Conservation (phyloP, 352 stramenopile species). For the Blastocystis sp. region DNA sequence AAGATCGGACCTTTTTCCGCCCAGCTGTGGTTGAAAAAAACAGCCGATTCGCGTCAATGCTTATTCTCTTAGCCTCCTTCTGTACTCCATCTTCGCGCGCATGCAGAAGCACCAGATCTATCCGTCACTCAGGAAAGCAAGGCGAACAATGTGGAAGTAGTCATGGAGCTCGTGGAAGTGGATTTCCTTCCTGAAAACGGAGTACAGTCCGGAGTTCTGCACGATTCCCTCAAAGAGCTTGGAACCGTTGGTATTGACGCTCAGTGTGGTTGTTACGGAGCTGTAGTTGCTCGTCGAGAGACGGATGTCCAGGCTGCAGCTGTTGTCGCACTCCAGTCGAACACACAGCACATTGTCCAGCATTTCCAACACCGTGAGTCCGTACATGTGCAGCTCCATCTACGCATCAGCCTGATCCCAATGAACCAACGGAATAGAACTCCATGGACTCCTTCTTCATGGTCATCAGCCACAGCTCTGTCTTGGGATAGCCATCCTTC, state of each 20-base stretch:
- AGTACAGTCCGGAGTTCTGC: constrained; percentile 4
- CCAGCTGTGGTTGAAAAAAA: neutral
- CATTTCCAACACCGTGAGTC: neutral
- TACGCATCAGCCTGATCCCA: neutral
- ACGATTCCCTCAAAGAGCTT: constrained; percentile 1
- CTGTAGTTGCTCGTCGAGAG: constrained; percentile 66
- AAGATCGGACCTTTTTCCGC: neutral
- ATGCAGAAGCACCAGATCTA: constrained; percentile 35
- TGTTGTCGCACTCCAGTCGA: neutral
- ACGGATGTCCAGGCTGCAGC: constrained; percentile 7
- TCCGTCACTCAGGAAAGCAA: neutral
- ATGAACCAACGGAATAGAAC: neutral
- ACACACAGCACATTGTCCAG: neutral
- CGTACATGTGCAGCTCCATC: neutral
- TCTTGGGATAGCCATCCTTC: constrained; percentile 16
- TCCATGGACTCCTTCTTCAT: neutral
- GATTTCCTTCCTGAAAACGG: neutral
- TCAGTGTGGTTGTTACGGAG: neutral
- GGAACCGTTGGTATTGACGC: neutral
- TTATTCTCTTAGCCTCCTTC: neutral
- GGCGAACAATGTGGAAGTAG: constrained; percentile 24
- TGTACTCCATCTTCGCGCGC: neutral
- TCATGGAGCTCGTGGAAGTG: constrained; percentile 55
- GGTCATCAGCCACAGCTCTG: neutral
- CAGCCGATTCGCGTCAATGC: too few relatives aligned